Conservation (phyloP, 2,329 filamentous ascomycete genomes). For the Tolypocladium endophyticum region DNA sequence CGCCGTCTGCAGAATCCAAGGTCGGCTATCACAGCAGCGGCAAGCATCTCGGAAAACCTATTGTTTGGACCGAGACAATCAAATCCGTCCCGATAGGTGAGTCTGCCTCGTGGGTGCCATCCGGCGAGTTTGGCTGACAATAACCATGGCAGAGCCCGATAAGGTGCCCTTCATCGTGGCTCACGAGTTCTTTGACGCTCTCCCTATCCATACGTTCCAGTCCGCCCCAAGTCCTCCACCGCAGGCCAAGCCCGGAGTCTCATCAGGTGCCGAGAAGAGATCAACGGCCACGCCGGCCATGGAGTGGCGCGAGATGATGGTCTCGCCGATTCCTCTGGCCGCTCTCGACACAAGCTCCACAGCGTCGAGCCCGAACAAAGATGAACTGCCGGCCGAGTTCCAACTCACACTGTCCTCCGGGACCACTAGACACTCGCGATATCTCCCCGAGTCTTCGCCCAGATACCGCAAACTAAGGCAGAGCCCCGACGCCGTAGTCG, state of each 20-base stretch:
- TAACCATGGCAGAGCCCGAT: slow-evolving; percentile 36
- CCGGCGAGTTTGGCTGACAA: background rate
- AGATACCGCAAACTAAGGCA: slow-evolving; percentile 69
- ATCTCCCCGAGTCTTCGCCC: slow-evolving; percentile 71
- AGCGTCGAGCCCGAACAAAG: slow-evolving; percentile 28
- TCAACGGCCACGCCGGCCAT: slow-evolving; percentile 21
- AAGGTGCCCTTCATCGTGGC: slow-evolving; percentile 88
- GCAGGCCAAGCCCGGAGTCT: slow-evolving; percentile 16
- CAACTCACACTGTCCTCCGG: slow-evolving; percentile 68
- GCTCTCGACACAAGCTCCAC: slow-evolving; percentile 42
- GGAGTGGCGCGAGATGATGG: slow-evolving; percentile 78
- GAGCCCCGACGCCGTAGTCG: slow-evolving; percentile 61
- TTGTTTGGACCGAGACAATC: slow-evolving; percentile 86
- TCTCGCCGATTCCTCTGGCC: slow-evolving; percentile 53
- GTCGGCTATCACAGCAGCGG: slow-evolving; percentile 63
- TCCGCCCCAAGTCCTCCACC: slow-evolving; percentile 39
- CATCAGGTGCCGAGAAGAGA: slow-evolving; percentile 19
- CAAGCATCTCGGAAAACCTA: slow-evolving; percentile 64
- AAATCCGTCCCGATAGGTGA: slow-evolving; percentile 65
- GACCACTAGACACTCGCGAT: slow-evolving; percentile 71
- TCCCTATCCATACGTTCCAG: slow-evolving; percentile 93
- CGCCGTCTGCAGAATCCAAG: slow-evolving; percentile 57
- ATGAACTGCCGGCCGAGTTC: slow-evolving; percentile 63
- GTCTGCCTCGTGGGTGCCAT: slow-evolving; percentile 6
- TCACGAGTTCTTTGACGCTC: slow-evolving; percentile 96